A percentile compares a stretch with the other conserved stretches of the same genome.
phyloP scores from a whole-genome alignment of 192 early-diverging fungal genomes.

The Entophlyctis luteolus region DNA sequence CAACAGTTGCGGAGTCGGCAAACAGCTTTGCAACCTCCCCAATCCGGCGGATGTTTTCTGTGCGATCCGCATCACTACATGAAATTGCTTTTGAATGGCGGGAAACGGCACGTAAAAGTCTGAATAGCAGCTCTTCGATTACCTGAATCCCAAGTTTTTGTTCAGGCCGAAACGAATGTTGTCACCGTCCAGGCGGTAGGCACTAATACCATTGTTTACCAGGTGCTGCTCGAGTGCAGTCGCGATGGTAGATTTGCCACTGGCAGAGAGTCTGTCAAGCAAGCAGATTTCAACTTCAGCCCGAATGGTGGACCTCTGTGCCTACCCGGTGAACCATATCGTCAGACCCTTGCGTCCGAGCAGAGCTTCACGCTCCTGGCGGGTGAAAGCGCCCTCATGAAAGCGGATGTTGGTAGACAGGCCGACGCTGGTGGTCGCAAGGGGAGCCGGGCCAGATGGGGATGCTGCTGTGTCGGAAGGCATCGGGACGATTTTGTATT shows the following conservation, averaged over 20 bases:
- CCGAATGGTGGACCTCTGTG: not conserved
- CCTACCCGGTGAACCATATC: slow-evolving; percentile 80
- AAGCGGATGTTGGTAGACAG: slow-evolving; percentile 84
- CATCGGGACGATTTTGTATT: too few relatives aligned
- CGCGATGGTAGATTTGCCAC: slow-evolving; percentile 89
- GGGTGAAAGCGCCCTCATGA: slow-evolving; percentile 74
- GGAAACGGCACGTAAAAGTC: not conserved
- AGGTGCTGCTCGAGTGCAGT: slow-evolving; percentile 85
- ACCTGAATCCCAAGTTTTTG: slow-evolving; percentile 48
- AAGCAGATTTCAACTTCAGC: not conserved
- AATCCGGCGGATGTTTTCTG: slow-evolving; percentile 94
- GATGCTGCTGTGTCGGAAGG: too few relatives aligned
- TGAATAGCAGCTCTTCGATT: too few relatives aligned
- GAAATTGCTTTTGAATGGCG: slow-evolving; percentile 52
- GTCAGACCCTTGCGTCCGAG: slow-evolving; percentile 78
- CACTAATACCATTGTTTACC: slow-evolving; percentile 65
- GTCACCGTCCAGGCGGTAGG: slow-evolving; percentile 93
- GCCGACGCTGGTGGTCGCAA: not conserved
- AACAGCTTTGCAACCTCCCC: slow-evolving; percentile 89
- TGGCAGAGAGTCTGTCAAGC: slow-evolving; percentile 70
- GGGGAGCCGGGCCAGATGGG: too few relatives aligned
- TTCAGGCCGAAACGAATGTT: slow-evolving; percentile 97
- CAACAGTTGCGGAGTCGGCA: slow-evolving; percentile 76
- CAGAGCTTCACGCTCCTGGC: slow-evolving; percentile 67
- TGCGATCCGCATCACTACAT: slow-evolving; percentile 87